Conservation (phyloP, 108 stramenopile genomes). For the Mayamaea pseudoterrestris region DNA sequence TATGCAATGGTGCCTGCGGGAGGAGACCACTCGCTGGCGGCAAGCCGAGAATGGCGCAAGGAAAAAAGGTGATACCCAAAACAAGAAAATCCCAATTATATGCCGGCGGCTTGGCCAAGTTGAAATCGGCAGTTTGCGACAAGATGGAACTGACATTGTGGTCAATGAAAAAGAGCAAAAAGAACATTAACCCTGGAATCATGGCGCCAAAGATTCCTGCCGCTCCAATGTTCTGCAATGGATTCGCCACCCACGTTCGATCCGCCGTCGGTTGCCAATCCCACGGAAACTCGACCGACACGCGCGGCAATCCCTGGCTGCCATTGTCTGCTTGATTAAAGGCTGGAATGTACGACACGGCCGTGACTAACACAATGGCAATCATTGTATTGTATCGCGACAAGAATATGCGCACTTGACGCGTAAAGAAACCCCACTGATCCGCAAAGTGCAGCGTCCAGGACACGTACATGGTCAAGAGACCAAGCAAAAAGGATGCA, state of each 20-base stretch:
- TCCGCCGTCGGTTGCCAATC: conserved; percentile 42
- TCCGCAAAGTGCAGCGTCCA: conserved; percentile 39
- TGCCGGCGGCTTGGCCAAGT: conserved; percentile 35
- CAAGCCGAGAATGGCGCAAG: conserved; percentile 38
- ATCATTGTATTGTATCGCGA: conserved; percentile 37
- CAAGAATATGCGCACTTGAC: conserved; percentile 19
- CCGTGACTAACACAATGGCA: conserved; percentile 27
- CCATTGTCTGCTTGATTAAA: conserved; percentile 19
- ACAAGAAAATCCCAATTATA: conserved; percentile 58
- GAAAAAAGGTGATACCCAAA: conserved; percentile 36
- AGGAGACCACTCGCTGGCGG: conserved; percentile 46
- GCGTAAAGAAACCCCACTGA: conserved; percentile 23
- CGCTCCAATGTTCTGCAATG: conserved; percentile 21
- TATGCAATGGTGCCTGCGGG: conserved; percentile 51
- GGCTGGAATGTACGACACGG: conserved; percentile 30
- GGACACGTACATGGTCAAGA: conserved; percentile 19
- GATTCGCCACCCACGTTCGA: conserved; percentile 26
- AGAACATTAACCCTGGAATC: conserved; percentile 47
- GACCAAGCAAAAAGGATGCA: conserved; percentile 23
- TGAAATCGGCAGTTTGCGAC: conserved; percentile 33
- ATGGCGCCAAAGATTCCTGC: conserved; percentile 35
- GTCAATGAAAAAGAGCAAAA: conserved; percentile 47
- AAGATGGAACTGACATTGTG: conserved; percentile 47
- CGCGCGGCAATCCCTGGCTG: conserved; percentile 15
- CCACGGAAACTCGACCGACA: conserved; percentile 24